Base-by-base conservation (phyloP, 1,284 basidiomycete genomes). In the Phenoliferia sp. region DNA sequence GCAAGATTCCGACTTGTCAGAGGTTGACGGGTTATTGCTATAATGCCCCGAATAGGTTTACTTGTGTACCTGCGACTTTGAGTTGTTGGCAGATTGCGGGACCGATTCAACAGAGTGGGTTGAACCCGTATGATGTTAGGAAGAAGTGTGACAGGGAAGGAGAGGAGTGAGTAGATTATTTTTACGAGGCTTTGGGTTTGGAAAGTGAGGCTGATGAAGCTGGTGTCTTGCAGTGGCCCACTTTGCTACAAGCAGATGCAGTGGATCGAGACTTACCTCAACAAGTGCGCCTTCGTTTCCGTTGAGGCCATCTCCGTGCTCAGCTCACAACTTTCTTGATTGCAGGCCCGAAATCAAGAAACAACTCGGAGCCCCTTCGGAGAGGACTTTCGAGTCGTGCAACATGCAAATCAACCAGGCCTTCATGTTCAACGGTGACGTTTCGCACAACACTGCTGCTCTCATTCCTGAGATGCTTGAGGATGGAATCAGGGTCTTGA, bases 161-260 rank as follows among this genome's bases (percentile, higher is more conserved):
- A 65, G 84, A 85, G 78, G 87, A 91, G n/a, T n/a, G n/a, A n/a
- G n/a, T n/a, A n/a, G n/a, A 29, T 52, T n/a, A 52, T n/a, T 52
- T n/a, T 9, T 15, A 29, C n/a, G 9, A 2, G 87, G 87, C 29
- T 52, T 29, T n/a, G 15, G n/a, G 50, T 26, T 12, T 52, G 15
- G 3, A n/a, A 16, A 50, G 48, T 50, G 6, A n/a, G 19, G 50
- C 50, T n/a, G 50, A n/a, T 52, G 50, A 52, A n/a, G 50, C 2
- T 26, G 50, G n/a, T n/a, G n/a, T n/a, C n/a, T n/a, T n/a, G n/a
- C n/a, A n/a, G n/a, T 29, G 72, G 61, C 32, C 67, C 83, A 22
- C 81, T 90, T 1, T 92, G 89, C 80, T 92, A 91, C 80, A 81
- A 80, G 68, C 83, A 94, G 79, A 87, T 93, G 84, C 77, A 80